Evolutionary conservation across 2,329 filamentous ascomycete species (phyloP).

Genomic region (Mycosphaerella sp.): DNA sequence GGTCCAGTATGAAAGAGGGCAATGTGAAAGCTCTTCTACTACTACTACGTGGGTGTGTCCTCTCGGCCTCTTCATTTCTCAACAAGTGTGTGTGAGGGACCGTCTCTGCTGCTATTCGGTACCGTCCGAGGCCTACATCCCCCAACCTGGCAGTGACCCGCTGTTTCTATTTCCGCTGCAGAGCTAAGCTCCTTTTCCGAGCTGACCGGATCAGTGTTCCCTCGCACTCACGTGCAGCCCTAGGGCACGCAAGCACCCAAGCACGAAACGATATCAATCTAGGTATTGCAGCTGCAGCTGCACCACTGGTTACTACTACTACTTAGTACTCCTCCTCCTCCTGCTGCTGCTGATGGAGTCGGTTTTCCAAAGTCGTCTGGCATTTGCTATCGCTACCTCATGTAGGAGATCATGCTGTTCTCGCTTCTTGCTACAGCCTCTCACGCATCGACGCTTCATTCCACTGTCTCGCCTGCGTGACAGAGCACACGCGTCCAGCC

Average conservation of each 20-base stretch:
- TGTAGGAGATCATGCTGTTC: not conserved
- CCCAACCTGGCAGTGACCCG: not conserved
- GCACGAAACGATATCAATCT: too few relatives aligned
- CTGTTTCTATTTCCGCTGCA: not conserved
- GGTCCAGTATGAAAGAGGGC: too few relatives aligned
- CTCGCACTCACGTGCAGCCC: not conserved
- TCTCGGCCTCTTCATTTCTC: too few relatives aligned
- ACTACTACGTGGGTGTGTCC: too few relatives aligned
- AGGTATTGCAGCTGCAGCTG: too few relatives aligned
- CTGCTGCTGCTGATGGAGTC: too few relatives aligned
- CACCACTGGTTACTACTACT: too few relatives aligned
- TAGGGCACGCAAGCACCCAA: not conserved
- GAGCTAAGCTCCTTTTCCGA: not conserved
- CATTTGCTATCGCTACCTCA: too few relatives aligned
- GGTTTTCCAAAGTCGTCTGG: too few relatives aligned
- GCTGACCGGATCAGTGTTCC: not conserved
- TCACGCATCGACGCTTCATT: not conserved
- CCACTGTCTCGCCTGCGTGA: not conserved
- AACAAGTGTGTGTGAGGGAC: too few relatives aligned
- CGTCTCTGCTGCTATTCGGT: not conserved
- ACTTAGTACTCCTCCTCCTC: too few relatives aligned
- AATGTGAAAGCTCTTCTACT: too few relatives aligned
- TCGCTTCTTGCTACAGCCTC: not conserved
- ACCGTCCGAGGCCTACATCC: not conserved
- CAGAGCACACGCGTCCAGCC: not conserved